Evolutionary conservation across 257 asterid genomes (phyloP), one percentile per base, ranked within the genome.

Genomic region (Salvia rosmarinus): DNA sequence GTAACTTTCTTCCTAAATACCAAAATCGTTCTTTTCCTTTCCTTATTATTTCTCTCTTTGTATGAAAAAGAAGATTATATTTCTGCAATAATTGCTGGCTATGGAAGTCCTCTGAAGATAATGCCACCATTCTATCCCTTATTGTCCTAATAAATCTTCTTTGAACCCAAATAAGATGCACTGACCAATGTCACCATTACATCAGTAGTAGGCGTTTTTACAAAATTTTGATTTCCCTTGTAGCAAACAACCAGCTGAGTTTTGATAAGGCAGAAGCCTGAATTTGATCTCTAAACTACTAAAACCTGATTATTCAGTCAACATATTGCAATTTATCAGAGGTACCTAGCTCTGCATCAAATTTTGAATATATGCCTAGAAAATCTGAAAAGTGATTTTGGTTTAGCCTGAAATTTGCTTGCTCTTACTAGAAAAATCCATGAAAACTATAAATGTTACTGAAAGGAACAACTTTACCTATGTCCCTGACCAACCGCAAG

Each of bases 401-500:
- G n/a, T 32, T 28, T 16, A 67, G 21, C 62, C 35, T 44, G 32
- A 43, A 46, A 56, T n/a, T 46, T 16, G 58, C n/a, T 59, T 35
- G 49, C 71, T 40, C 56, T 19, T 2, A 30, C 21, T 54, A 17
- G 52, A 4, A 58, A 70, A 39, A 34, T 12, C 1, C 0, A 58
- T 21, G 28, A 43, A 49, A 50, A 50, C 32, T n/a, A 23, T 17
- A 17, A 12, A 6, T 1, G 42, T 67, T 4, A 32, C 19, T 47
- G 32, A 50, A 37, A 49, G 30, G 49, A 44, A 64, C 16, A 59
- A 21, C n/a, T 13, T 71, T 77, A 90, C 97, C 97, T 71, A 95
- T 89, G 81, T 95, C 90, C 72, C 99, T 82, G 44, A 91, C 96
- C 85, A 95, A 55, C 50, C 98, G 87, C 82, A 91, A 78, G 79